Percentiles rank a stretch among this genome's conserved stretches.
phyloP scores from a whole-genome alignment of 2,329 filamentous ascomycete species.

The Trichoderma atroviride region DNA sequence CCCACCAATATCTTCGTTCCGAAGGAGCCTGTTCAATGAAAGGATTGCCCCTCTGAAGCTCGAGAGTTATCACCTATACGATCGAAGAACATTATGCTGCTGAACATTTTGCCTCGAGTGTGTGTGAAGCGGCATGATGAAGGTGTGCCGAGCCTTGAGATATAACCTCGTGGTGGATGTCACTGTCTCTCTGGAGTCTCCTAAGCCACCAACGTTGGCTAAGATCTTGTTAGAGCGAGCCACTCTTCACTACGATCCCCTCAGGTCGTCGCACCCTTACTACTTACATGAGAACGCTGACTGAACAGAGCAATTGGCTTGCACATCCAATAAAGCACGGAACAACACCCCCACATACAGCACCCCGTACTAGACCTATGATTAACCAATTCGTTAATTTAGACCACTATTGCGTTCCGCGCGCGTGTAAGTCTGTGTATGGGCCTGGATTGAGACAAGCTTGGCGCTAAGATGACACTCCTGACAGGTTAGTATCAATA shows the following conservation, averaged over 20 bases:
- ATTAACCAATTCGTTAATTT: neutral
- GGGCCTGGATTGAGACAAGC: slow-evolving; percentile 9
- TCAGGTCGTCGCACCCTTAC: neutral
- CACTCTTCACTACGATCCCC: neutral
- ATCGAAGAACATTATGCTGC: neutral
- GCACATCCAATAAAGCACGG: neutral
- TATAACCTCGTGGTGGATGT: neutral
- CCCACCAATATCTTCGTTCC: neutral
- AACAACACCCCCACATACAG: neutral
- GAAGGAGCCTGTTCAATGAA: slow-evolving; percentile 1
- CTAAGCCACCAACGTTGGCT: neutral
- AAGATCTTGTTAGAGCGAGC: neutral
- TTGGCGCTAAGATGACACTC: slow-evolving; percentile 1
- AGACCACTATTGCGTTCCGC: neutral
- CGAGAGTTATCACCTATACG: slow-evolving; percentile 2
- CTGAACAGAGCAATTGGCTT: neutral
- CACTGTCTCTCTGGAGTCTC: neutral
- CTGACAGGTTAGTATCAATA: neutral
- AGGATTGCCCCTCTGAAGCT: neutral
- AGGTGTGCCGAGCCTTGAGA: neutral
- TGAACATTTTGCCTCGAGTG: too few species aligned
- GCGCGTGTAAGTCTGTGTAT: neutral
- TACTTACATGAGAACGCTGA: neutral
- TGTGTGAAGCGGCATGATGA: neutral
- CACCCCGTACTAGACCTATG: neutral